phyloP scores from a whole-genome alignment of 768 basidiomycete species.

The Omphalotus guepiniiformis region DNA sequence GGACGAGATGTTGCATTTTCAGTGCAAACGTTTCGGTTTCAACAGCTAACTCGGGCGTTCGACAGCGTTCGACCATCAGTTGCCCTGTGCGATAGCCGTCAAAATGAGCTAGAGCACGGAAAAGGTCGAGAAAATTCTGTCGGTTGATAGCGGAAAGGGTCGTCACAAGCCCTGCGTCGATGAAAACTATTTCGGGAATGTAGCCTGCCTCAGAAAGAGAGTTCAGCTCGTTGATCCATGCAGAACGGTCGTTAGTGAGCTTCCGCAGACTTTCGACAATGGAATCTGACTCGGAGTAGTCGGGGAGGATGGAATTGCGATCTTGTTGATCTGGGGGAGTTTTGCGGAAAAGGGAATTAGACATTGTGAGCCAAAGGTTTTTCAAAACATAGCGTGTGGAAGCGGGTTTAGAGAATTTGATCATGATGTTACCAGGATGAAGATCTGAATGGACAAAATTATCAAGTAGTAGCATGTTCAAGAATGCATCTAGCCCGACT shows the following conservation, averaged over 20 bases:
- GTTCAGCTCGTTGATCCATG: conserved; percentile 71
- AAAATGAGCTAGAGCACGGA: conserved; percentile 92
- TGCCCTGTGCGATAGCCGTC: conserved; percentile 95
- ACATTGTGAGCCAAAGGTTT: conserved; percentile 53
- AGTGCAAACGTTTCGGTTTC: conserved; percentile 95
- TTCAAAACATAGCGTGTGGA: conserved; percentile 60
- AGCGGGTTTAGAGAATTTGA: conserved; percentile 91
- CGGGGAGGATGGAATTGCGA: conserved; percentile 22
- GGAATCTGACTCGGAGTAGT: conserved; percentile 48
- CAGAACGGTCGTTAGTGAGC: conserved; percentile 50
- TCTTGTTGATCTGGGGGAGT: conserved; percentile 20
- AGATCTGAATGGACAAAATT: conserved; percentile 95
- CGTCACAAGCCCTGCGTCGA: conserved; percentile 94
- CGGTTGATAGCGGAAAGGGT: conserved; percentile 80
- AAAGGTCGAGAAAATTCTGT: conserved; percentile 92
- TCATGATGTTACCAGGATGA: conserved; percentile 94
- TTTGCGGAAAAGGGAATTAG: conserved; percentile 28
- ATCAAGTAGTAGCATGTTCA: conserved; percentile 98
- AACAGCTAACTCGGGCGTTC: conserved; percentile 82
- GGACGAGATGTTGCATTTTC: conserved; percentile 94
- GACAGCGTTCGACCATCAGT: conserved; percentile 94
- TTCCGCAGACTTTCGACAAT: conserved; percentile 69
- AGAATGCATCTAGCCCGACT: conserved; percentile 89
- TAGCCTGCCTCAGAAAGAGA: conserved; percentile 66
- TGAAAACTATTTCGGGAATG: conserved; percentile 91